Conservation (phyloP, 495 filamentous ascomycete genomes). For the Entonaema liquescens region DNA sequence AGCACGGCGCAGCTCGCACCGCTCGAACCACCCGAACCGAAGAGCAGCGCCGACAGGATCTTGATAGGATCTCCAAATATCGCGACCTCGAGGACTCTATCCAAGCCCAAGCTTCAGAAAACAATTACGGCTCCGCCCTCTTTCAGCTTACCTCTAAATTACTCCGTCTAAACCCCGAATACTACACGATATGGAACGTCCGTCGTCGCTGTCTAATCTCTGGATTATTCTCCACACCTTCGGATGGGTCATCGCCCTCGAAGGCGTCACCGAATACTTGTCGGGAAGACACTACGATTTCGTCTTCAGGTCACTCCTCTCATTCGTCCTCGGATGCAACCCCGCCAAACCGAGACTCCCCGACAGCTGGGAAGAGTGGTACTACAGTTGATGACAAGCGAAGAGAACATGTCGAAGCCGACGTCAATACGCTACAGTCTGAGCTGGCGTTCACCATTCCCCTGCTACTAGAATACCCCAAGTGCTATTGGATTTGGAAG, state of each 20-base stretch:
- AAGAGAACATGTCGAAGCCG: slow-evolving; percentile 32
- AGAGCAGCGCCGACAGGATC: slow-evolving; percentile 72
- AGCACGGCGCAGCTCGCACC: slow-evolving; percentile 83
- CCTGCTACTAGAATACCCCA: slow-evolving; percentile 83
- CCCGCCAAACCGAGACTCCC: slow-evolving; percentile 56
- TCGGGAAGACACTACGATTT: slow-evolving; percentile 59
- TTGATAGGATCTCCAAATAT: slow-evolving; percentile 81
- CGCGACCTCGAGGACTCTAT: slow-evolving; percentile 72
- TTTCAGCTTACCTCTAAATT: slow-evolving; percentile 81
- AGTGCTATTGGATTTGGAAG: slow-evolving; percentile 99
- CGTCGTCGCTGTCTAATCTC: slow-evolving; percentile 73
- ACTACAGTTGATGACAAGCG: slow-evolving; percentile 56
- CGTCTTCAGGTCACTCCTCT: slow-evolving; percentile 59
- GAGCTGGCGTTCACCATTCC: slow-evolving; percentile 86
- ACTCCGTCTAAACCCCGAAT: slow-evolving; percentile 89
- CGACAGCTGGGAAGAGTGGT: slow-evolving; percentile 65
- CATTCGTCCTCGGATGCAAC: slow-evolving; percentile 58
- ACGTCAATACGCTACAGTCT: slow-evolving; percentile 53
- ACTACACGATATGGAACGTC: slow-evolving; percentile 98
- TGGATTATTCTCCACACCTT: slow-evolving; percentile 61
- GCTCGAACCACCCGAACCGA: slow-evolving; percentile 69
- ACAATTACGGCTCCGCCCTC: slow-evolving; percentile 72
- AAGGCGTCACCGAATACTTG: slow-evolving; percentile 66
- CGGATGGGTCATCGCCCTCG: slow-evolving; percentile 61
- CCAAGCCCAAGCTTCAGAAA: slow-evolving; percentile 57